Conservation (phyloP, 306 rosid species). For the Lathyrus sativus region DNA sequence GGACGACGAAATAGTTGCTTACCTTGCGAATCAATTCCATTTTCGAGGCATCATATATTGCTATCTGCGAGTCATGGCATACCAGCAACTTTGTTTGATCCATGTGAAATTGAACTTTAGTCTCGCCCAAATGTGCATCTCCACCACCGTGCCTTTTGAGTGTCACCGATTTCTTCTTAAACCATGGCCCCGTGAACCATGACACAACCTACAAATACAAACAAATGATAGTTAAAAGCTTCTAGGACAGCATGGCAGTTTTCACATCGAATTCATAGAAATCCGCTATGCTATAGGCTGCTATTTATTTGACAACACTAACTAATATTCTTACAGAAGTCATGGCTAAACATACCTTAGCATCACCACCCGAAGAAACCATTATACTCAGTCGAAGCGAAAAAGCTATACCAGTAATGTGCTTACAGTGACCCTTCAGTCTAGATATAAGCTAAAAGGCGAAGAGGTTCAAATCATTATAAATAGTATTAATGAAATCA, state of each 20-base stretch:
- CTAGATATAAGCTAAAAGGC: slow-evolving; percentile 50
- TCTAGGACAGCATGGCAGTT: neutral
- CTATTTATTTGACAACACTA: neutral
- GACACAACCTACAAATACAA: slow-evolving; percentile 34
- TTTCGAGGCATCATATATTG: slow-evolving; percentile 56
- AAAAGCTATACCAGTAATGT: slow-evolving; percentile 68
- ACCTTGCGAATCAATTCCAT: slow-evolving; percentile 55
- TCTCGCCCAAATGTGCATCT: slow-evolving; percentile 37
- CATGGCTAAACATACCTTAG: slow-evolving; percentile 55
- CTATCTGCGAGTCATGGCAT: slow-evolving; percentile 52
- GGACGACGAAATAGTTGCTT: neutral
- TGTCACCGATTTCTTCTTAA: slow-evolving; percentile 45
- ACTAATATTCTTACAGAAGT: neutral
- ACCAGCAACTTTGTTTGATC: slow-evolving; percentile 57
- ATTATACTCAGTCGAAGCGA: slow-evolving; percentile 57
- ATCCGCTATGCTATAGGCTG: neutral
- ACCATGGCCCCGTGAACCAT: slow-evolving; percentile 61
- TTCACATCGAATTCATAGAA: neutral
- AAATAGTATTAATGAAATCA: slow-evolving; percentile 2
- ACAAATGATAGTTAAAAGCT: too few species aligned
- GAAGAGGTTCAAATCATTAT: slow-evolving; percentile 23
- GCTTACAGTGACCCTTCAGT: slow-evolving; percentile 70
- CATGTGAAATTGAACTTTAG: slow-evolving; percentile 43
- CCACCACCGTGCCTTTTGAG: slow-evolving; percentile 47
- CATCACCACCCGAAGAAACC: slow-evolving; percentile 72